Evolutionary conservation across 2,329 filamentous ascomycete genomes (phyloP), one percentile per base, ranked within the genome.

Genomic region (Monilinia aucupariae): DNA sequence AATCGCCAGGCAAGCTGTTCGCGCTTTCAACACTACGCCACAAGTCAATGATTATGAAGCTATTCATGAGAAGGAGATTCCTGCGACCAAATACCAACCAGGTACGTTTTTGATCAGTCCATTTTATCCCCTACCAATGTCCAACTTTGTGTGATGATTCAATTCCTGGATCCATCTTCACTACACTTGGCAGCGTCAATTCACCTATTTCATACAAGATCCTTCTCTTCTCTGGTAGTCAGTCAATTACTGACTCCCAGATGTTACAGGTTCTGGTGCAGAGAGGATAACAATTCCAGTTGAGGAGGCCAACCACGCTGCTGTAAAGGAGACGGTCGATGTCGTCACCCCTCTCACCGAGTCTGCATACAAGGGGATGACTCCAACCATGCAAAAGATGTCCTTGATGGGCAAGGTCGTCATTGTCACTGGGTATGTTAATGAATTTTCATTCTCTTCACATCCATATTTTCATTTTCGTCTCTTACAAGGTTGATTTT

Each of bases 391-490:
- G 76, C 81, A 85, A 76, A 87, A 82, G 76, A 87, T 90, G 81
- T 85, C 81, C 59, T 80, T 90, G 65, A 83, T 82, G 74, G 86
- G 80, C 73, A 90, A 90, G 81, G 83, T 87, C 62, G 86, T 89
- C 68, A 81, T 91, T 68, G 76, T 91, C 70, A 91, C 88, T 73
- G 88, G 85, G 84, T 87, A 80, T 74, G 82, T 54, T 34, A n/a
- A 4, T 73, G 60, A 52, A 45, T 58, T 25, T 67, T 41, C 32
- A 4, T n/a, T 43, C 13, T 51, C 7, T 52, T 30, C 34, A 10
- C 10, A 53, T 53, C 51, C 41, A 41, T 22, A 27, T 17, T 9
- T 15, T 25, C 12, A 39, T 53, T 7, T 17, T 25, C 22, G 15
- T 9, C 13, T 20, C 27, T 17, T 17, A 9, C 39, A 30, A 43